These are phyloP conservation scores for Prunella vulgaris DNA, from an alignment of 257 asterid species.

Conservation along the genomic window DNA sequence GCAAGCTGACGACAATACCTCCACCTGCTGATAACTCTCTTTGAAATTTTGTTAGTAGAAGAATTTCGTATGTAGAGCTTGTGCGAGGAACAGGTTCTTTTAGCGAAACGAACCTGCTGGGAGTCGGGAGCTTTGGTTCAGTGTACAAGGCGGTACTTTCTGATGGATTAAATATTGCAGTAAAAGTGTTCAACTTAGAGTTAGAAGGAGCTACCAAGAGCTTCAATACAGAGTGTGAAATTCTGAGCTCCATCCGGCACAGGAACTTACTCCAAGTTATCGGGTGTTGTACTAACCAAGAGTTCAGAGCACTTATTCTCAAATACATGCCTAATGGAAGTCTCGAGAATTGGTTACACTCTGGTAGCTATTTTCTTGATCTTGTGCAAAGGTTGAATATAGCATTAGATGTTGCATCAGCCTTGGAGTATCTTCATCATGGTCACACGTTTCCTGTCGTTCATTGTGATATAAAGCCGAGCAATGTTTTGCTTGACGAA, in stretches of 20 bases:
- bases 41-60: not conserved
- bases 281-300: constrained; percentile 25
- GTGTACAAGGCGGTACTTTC: not conserved
- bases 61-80: not conserved
- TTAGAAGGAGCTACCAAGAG: constrained; percentile 23
- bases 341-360: no score
- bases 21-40: no score
- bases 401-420: no score
- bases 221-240: constrained; percentile 24
- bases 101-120: not conserved
- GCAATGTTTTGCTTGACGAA: constrained; percentile 26
- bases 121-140: constrained; percentile 8
- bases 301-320: constrained; percentile 31
- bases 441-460: no score
- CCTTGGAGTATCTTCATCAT: no score
- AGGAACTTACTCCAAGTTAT: constrained; percentile 25
- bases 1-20: no score
- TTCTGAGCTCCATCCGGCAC: constrained; percentile 21
- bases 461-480: constrained; percentile 17
- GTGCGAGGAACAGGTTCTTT: not conserved
- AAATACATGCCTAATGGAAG: constrained; percentile 32
- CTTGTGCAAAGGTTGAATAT: no score
- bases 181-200: not conserved
- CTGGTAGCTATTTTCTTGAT: no score
- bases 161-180: not conserved